Conservation (phyloP, 2,329 filamentous ascomycete genomes). For the Neoscytalidium dimidiatum region DNA sequence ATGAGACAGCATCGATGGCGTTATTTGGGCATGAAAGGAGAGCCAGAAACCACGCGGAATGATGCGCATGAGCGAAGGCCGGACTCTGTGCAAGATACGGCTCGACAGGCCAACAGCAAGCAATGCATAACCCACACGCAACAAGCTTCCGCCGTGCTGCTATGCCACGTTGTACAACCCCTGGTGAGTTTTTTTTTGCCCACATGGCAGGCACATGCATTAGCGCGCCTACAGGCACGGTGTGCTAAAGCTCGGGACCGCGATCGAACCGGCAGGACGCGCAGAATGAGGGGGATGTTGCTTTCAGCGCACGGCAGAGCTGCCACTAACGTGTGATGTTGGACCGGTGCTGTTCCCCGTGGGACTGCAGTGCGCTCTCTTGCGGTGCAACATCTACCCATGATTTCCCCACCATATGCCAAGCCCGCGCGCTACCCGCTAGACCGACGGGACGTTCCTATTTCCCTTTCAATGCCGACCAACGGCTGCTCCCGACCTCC, state of each 20-base stretch:
- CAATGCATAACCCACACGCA: slow-evolving; percentile 6
- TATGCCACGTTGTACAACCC: slow-evolving; percentile 15
- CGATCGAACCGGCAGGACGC: not conserved
- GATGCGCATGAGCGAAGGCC: slow-evolving; percentile 10
- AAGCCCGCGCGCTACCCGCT: slow-evolving; percentile 6
- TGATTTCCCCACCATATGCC: not conserved
- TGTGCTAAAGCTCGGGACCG: not conserved
- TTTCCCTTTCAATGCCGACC: not conserved
- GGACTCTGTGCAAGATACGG: slow-evolving; percentile 7
- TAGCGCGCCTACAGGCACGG: not conserved
- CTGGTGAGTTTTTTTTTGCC: not conserved
- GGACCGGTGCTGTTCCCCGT: not conserved
- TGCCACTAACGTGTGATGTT: not conserved
- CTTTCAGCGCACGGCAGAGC: slow-evolving; percentile 3
- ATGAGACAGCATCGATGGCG: slow-evolving; percentile 11
- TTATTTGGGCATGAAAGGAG: slow-evolving; percentile 12
- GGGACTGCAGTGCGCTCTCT: not conserved
- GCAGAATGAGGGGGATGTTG: not conserved
- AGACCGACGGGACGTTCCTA: not conserved
- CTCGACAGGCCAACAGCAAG: slow-evolving; percentile 3
- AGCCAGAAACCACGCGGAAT: not conserved
- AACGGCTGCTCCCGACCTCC: slow-evolving; percentile 9
- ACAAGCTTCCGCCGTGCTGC: slow-evolving; percentile 15
- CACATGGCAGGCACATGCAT: slow-evolving; percentile 14
- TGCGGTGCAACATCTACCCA: not conserved